These are phyloP conservation scores for Sanghuangporus baumii DNA, from an alignment of 1,284 basidiomycete species.

Conservation along the genomic window DNA sequence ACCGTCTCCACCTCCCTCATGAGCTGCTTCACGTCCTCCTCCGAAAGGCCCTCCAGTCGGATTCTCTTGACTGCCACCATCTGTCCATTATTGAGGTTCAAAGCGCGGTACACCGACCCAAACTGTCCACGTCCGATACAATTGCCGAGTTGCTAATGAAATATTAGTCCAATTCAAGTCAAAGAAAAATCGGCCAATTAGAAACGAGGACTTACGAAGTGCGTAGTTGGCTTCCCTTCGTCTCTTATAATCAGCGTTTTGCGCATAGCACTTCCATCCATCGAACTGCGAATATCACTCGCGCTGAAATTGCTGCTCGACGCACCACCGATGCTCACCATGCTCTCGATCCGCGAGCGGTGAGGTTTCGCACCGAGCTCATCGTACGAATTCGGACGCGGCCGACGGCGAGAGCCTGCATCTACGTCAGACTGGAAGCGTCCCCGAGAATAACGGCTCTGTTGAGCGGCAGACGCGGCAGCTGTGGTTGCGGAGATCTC, in stretches of 20 bases:
- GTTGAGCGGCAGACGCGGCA: conserved; percentile 25
- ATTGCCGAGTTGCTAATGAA: conserved; percentile 82
- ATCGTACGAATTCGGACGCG: conserved; percentile 63
- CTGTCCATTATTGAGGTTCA: conserved; percentile 88
- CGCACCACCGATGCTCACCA: conserved; percentile 53
- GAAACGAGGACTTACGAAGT: conserved; percentile 63
- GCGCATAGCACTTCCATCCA: conserved; percentile 58
- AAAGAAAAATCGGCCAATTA: background rate
- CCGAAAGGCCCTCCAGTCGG: conserved; percentile 77
- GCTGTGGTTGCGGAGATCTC: conserved; percentile 5
- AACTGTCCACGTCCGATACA: conserved; percentile 96
- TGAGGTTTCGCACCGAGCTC: conserved; percentile 40
- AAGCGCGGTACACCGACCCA: conserved; percentile 89
- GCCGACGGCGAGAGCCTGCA: conserved; percentile 47
- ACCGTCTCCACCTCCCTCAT: conserved; percentile 91
- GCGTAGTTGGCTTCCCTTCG: conserved; percentile 73
- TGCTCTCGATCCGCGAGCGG: conserved; percentile 61
- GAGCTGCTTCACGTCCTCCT: conserved; percentile 79
- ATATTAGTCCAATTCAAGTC: conserved; percentile 1
- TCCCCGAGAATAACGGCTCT: conserved; percentile 41
- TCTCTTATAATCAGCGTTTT: conserved; percentile 79
- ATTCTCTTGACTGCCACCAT: conserved; percentile 96
- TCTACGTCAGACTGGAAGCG: conserved; percentile 59
- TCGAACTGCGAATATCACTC: conserved; percentile 51
- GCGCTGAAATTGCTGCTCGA: conserved; percentile 48